These are phyloP conservation scores for Nakazawaea pomicola DNA, from an alignment of 805 yeast genomes.

Conservation along the genomic window DNA sequence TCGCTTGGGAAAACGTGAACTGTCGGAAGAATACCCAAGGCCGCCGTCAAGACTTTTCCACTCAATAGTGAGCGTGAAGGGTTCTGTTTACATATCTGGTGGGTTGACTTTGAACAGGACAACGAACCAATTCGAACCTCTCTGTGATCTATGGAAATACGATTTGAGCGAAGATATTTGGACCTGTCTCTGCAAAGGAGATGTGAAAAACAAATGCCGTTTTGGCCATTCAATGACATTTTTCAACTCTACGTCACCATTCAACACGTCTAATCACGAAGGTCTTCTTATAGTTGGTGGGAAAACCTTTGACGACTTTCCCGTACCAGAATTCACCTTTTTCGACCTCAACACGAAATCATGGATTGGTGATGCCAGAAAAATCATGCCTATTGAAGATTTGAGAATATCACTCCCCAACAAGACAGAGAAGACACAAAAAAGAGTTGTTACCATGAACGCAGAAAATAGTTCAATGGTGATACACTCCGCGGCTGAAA, in stretches of 20 bases:
- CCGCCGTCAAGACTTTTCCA: slow-evolving; percentile 55
- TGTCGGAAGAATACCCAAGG: slow-evolving; percentile 16
- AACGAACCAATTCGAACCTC: slow-evolving; percentile 35
- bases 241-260: slow-evolving; percentile 31
- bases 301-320: slow-evolving; percentile 29
- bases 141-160: slow-evolving; percentile 69
- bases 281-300: slow-evolving; percentile 57
- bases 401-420: slow-evolving; percentile 10
- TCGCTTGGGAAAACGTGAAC: slow-evolving; percentile 27
- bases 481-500: no score
- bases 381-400: slow-evolving; percentile 19
- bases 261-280: slow-evolving; percentile 33
- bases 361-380: slow-evolving; percentile 19
- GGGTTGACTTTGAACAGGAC: slow-evolving; percentile 45
- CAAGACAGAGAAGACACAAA: slow-evolving; percentile 14
- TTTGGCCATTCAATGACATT: slow-evolving; percentile 49
- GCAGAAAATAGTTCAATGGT: slow-evolving; percentile 10
- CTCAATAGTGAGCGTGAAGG: slow-evolving; percentile 45
- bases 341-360: slow-evolving; percentile 39
- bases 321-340: slow-evolving; percentile 29
- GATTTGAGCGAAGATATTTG: slow-evolving; percentile 48
- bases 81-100: slow-evolving; percentile 56
- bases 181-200: slow-evolving; percentile 44
- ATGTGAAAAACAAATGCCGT: slow-evolving; percentile 29
- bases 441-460: slow-evolving; percentile 18